Percentiles rank a stretch among this genome's conserved stretches.
phyloP scores from a whole-genome alignment of 768 basidiomycete genomes.

The Gloeopeniophorella convolvens region DNA sequence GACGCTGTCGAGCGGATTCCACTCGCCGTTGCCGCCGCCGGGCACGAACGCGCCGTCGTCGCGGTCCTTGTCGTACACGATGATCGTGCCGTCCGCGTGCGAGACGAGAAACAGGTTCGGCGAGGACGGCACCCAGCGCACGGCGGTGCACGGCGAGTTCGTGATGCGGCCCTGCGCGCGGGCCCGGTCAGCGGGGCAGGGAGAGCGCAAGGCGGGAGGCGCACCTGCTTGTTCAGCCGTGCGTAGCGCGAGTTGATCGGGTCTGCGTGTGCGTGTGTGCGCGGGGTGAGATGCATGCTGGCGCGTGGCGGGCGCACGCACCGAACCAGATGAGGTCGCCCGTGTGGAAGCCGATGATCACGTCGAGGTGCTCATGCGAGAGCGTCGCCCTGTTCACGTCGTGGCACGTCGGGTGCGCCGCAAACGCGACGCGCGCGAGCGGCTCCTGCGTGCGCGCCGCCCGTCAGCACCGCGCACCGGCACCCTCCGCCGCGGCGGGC shows the following conservation, averaged over 20 bases:
- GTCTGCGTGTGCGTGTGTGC: slow-evolving; percentile 38
- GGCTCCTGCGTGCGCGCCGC: slow-evolving; percentile 57
- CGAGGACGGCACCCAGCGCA: slow-evolving; percentile 82
- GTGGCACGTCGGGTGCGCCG: slow-evolving; percentile 85
- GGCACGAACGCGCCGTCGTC: slow-evolving; percentile 81
- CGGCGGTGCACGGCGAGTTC: slow-evolving; percentile 77
- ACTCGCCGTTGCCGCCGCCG: too few species aligned
- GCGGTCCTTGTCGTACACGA: slow-evolving; percentile 87
- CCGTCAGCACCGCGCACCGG: background rate
- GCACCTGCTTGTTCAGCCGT: slow-evolving; percentile 83
- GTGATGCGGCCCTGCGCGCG: slow-evolving; percentile 63
- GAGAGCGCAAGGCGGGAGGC: slow-evolving; percentile 11
- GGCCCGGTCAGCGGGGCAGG: background rate
- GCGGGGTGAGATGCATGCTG: slow-evolving; percentile 9
- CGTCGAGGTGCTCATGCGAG: slow-evolving; percentile 70
- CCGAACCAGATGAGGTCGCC: slow-evolving; percentile 98
- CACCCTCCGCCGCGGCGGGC: slow-evolving; percentile 18
- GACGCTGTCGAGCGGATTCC: slow-evolving; percentile 73
- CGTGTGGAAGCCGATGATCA: slow-evolving; percentile 87
- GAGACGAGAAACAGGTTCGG: slow-evolving; percentile 78
- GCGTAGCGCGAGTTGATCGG: slow-evolving; percentile 73
- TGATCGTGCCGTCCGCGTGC: slow-evolving; percentile 83
- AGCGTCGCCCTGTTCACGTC: slow-evolving; percentile 78
- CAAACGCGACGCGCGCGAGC: slow-evolving; percentile 77
- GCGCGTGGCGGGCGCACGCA: slow-evolving; percentile 26